Conservation (phyloP, 768 basidiomycete species). For the Crassisporium funariophilum region DNA sequence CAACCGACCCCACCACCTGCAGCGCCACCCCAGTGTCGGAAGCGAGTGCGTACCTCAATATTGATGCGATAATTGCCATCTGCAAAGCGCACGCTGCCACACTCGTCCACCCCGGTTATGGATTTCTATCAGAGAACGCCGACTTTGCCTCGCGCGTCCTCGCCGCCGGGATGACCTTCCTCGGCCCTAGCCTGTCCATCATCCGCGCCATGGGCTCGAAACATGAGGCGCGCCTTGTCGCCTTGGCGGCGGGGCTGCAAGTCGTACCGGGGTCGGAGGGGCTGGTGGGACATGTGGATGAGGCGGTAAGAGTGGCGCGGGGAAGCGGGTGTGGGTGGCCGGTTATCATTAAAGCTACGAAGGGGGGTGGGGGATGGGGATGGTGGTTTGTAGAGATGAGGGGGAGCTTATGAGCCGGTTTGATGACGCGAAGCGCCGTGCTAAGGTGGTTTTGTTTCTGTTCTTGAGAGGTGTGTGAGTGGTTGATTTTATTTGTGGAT, state of each 20-base stretch:
- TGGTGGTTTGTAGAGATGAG: constrained; percentile 52
- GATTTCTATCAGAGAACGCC: constrained; percentile 67
- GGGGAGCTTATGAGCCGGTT: constrained; percentile 40
- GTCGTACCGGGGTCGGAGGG: constrained; percentile 61
- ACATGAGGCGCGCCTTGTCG: constrained; percentile 54
- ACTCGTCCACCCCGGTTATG: constrained; percentile 65
- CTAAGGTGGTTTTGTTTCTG: constrained; percentile 39
- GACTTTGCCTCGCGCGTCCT: constrained; percentile 50
- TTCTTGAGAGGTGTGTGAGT: neutral
- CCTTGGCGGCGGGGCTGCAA: constrained; percentile 47
- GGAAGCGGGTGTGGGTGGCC: constrained; percentile 54
- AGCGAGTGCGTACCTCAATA: constrained; percentile 45
- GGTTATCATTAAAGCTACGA: constrained; percentile 67
- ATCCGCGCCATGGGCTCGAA: constrained; percentile 64
- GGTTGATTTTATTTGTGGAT: neutral
- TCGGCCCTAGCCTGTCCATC: constrained; percentile 54
- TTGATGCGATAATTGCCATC: constrained; percentile 39
- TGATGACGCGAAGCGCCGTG: constrained; percentile 38
- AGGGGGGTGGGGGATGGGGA: constrained; percentile 74
- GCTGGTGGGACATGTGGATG: constrained; percentile 42
- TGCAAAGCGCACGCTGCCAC: constrained; percentile 45
- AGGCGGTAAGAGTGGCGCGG: constrained; percentile 44
- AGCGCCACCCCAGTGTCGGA: constrained; percentile 33
- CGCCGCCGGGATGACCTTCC: constrained; percentile 53
- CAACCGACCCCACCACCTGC: constrained; percentile 15